A percentile compares a stretch with the other conserved stretches of the same genome.
These are phyloP conservation scores for Microcyclosporella mali DNA, from an alignment of 2,329 filamentous ascomycete genomes.

Conservation along the genomic window DNA sequence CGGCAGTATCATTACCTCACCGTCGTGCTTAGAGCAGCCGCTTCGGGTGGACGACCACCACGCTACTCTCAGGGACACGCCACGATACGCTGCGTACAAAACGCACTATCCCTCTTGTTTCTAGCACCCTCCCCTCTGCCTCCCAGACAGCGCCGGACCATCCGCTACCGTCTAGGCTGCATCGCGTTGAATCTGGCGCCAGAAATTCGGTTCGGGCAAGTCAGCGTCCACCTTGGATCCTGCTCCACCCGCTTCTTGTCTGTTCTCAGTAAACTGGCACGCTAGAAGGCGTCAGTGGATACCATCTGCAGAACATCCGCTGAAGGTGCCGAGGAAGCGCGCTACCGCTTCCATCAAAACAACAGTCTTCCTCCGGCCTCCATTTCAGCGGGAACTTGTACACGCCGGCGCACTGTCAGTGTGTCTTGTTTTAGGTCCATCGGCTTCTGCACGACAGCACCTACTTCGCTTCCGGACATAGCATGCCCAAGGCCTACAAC, in stretches of 20 bases:
- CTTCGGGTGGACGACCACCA: constrained; percentile 27
- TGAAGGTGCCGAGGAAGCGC: constrained; percentile 37
- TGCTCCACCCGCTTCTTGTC: constrained; percentile 14
- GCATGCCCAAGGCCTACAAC: constrained; percentile 43
- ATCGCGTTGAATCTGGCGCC: constrained; percentile 20
- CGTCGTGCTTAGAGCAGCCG: constrained; percentile 26
- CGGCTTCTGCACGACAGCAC: constrained; percentile 24
- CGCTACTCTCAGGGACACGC: constrained; percentile 34
- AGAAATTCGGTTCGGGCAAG: constrained; percentile 26
- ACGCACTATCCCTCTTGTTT: constrained; percentile 23
- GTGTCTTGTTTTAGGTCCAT: constrained; percentile 29
- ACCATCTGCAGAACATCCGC: constrained; percentile 45
- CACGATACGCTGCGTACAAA: constrained; percentile 26
- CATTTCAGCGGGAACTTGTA: constrained; percentile 31
- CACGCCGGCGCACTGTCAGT: constrained; percentile 31
- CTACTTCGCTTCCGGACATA: constrained; percentile 20
- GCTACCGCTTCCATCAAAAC: constrained; percentile 35
- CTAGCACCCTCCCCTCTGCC: constrained; percentile 22
- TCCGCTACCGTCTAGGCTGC: constrained; percentile 22
- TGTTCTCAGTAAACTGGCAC: constrained; percentile 20
- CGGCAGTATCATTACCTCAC: constrained; percentile 29
- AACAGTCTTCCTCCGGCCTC: constrained; percentile 29
- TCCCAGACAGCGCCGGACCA: constrained; percentile 19
- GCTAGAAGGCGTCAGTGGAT: constrained; percentile 30
- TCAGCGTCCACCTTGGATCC: constrained; percentile 13